Base-by-base conservation (phyloP, 345 rosid genomes). In the Hevea brasiliensis region DNA sequence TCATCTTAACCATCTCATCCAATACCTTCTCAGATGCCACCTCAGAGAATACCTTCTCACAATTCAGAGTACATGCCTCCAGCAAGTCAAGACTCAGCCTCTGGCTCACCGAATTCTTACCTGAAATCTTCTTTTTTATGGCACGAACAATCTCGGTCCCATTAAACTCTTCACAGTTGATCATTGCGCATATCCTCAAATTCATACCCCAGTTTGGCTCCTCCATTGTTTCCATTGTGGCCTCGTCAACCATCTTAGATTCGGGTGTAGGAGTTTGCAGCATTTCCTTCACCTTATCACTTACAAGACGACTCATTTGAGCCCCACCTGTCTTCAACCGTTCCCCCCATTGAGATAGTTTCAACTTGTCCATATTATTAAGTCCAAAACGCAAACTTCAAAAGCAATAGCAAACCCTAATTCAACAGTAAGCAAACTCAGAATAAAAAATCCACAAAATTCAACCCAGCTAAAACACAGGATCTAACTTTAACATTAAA, bases 131-230 rank as follows among this genome's bases (percentile, higher is more conserved):
- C 78, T 75, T 88, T 84, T 91, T 93, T 12, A 93, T 82, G 20
- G 93, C 87, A 83, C 80, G 84, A 21, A 89, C 90, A 51, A 91
- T 75, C 70, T 91, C 98, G 1, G 90, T 61, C 61, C 90, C 87
- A 45, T 74, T 88, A 72, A 89, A 87, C 82, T 86, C 90, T 9
- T 84, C 82, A 60, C 83, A 82, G 48, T 89, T 93, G 81, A 93
- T 91, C 92, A 90, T 84, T 1, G 88, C 85, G 61, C 97, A 93
- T 6, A 93, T 87, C 89, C 94, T 88, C 89, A 93, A 79, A 83
- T 89, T 93, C 97, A 90, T 50, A 51, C 97, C 97, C 97, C 98
- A 93, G 48, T 87, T 88, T 0, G 98, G 87, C 74, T 89, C 98
- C 55, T 84, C 90, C 71, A 88, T 45, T 3, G 89, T 86, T 80